These are phyloP conservation scores for Crithidia sp. DNA, from an alignment of 208 protist genomes.

Conservation along the genomic window DNA sequence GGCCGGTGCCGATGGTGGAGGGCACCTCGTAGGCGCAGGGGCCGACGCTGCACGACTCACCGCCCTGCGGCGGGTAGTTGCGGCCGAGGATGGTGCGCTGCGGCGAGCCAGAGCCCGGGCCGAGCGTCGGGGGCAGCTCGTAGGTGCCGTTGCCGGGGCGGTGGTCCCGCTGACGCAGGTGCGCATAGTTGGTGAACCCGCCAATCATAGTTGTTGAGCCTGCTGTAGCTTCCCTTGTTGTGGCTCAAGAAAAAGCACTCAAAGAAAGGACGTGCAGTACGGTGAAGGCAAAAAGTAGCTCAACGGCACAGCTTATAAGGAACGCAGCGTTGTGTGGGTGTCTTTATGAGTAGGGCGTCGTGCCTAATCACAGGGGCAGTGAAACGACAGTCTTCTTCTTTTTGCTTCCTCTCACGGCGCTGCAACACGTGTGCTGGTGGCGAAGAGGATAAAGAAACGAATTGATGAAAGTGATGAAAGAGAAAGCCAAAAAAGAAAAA, in stretches of 20 bases:
- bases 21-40: conserved; percentile 72
- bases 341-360: no score
- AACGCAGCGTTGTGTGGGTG: no score
- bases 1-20: conserved; percentile 60
- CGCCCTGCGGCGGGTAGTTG: conserved; percentile 18
- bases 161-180: conserved; percentile 77
- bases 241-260: no score
- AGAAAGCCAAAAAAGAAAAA: not conserved
- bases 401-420: not conserved
- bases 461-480: not conserved
- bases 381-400: not conserved
- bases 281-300: no score
- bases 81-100: conserved; percentile 52
- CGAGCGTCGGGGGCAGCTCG: conserved; percentile 47
- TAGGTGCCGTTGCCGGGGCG: conserved; percentile 73
- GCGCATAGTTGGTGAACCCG: conserved; percentile 80
- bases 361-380: no score
- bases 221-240: no score
- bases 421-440: not conserved
- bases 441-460: conserved; percentile 24
- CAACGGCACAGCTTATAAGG: no score
- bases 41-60: conserved; percentile 46
- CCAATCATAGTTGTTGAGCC: conserved; percentile 18
- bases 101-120: conserved; percentile 40
- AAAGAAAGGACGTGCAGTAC: no score